A percentile compares a stretch with the other conserved stretches of the same genome.
These are phyloP conservation scores for Debaryomyces fabryi DNA, from an alignment of 1,139 yeast species.

Conservation along the genomic window DNA sequence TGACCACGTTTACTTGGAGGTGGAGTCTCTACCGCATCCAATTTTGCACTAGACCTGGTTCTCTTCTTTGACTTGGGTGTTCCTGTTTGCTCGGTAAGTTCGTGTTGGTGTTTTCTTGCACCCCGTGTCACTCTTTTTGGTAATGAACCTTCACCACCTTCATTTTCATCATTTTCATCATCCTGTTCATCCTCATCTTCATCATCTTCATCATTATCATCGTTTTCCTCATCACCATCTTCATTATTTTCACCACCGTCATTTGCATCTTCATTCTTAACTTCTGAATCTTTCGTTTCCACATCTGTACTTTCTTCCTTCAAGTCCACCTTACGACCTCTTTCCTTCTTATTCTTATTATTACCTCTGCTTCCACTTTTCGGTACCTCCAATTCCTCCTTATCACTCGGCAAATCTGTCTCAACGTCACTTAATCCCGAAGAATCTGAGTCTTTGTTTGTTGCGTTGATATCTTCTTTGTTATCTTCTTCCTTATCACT, in stretches of 20 bases:
- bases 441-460: background rate
- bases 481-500: constrained; percentile 9
- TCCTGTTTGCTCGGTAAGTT: background rate
- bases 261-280: constrained; percentile 14
- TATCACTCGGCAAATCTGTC: constrained; percentile 1
- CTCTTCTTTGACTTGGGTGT: constrained; percentile 27
- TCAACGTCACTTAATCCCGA: constrained; percentile 2
- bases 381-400: background rate
- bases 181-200: constrained; percentile 16
- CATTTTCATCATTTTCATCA: constrained; percentile 20
- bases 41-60: constrained; percentile 29
- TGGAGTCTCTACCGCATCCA: constrained; percentile 20
- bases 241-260: constrained; percentile 13
- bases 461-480: constrained; percentile 4
- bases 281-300: constrained; percentile 13
- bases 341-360: constrained; percentile 1
- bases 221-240: constrained; percentile 20
- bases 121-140: constrained; percentile 17
- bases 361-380: background rate
- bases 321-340: background rate
- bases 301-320: constrained; percentile 3
- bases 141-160: constrained; percentile 15
- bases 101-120: constrained; percentile 8
- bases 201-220: constrained; percentile 19
- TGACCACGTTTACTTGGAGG: constrained; percentile 17